Evolutionary conservation across 129 eudicot species (phyloP).

Genomic region (Chrysanthemum seticuspe): DNA sequence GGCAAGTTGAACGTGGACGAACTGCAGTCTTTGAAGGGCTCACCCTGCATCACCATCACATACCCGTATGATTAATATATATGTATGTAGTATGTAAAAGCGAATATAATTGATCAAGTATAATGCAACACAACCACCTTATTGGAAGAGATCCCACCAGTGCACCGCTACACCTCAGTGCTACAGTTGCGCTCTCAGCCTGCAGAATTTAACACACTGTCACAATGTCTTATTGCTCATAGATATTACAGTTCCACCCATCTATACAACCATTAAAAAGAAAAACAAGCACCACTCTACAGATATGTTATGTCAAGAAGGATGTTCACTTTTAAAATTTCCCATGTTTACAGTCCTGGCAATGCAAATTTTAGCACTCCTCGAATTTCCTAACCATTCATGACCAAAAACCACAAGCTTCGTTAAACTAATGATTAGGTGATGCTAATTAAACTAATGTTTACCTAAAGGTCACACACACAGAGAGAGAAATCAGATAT

Average conservation of each 20-base stretch:
- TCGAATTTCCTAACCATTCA: too few species aligned
- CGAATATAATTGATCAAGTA: background rate
- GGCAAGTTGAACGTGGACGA: background rate
- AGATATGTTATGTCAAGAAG: too few species aligned
- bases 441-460: background rate
- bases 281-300: too few species aligned
- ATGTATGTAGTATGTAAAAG: background rate
- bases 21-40: slow-evolving; percentile 20
- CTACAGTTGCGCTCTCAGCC: slow-evolving; percentile 16
- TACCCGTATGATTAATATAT: background rate
- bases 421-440: background rate
- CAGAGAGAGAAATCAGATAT: background rate
- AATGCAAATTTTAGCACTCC: too few species aligned
- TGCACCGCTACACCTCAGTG: slow-evolving; percentile 10
- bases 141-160: slow-evolving; percentile 5
- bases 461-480: background rate
- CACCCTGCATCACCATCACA: slow-evolving; percentile 8
- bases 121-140: background rate
- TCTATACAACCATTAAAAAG: background rate
- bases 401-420: too few species aligned
- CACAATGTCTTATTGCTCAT: background rate
- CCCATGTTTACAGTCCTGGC: too few species aligned
- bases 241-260: background rate
- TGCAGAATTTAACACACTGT: background rate
- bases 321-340: too few species aligned